A percentile compares a stretch with the other conserved stretches of the same genome.
Evolutionary conservation across 768 basidiomycete genomes (phyloP).

Genomic region (Ramaria sp.): DNA sequence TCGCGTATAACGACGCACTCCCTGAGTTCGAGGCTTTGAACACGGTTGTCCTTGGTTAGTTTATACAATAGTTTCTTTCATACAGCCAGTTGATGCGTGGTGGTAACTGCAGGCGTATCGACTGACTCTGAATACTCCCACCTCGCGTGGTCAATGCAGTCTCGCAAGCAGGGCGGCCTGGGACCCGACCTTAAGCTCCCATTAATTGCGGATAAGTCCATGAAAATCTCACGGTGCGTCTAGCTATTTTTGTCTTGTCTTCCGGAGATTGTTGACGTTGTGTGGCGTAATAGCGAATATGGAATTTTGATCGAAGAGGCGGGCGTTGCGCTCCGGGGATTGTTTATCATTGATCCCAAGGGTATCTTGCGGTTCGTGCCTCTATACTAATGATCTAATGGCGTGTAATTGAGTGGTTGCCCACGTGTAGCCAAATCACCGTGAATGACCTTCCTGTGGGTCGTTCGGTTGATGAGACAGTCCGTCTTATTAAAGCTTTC

Average conservation of each 20-base stretch:
- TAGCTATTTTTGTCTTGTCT: slow-evolving; percentile 12
- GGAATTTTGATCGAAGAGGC: slow-evolving; percentile 83
- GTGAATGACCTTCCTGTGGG: slow-evolving; percentile 91
- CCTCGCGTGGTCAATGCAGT: slow-evolving; percentile 75
- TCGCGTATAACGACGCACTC: slow-evolving; percentile 88
- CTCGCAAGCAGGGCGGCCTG: slow-evolving; percentile 79
- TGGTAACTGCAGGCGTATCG: slow-evolving; percentile 46
- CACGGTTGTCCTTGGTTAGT: slow-evolving; percentile 65
- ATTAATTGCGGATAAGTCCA: slow-evolving; percentile 68
- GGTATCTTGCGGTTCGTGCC: slow-evolving; percentile 47
- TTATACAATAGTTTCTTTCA: background rate
- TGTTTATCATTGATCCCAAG: slow-evolving; percentile 82
- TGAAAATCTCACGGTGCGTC: slow-evolving; percentile 53
- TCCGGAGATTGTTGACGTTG: background rate
- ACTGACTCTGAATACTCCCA: slow-evolving; percentile 88
- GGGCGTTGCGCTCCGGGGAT: slow-evolving; percentile 78
- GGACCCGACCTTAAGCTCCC: slow-evolving; percentile 83
- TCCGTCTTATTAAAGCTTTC: slow-evolving; percentile 89
- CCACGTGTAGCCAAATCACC: slow-evolving; percentile 56
- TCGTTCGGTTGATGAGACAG: slow-evolving; percentile 88
- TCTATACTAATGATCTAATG: background rate
- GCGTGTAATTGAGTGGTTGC: background rate
- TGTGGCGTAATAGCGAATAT: slow-evolving; percentile 41
- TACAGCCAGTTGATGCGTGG: background rate
- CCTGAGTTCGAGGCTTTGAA: slow-evolving; percentile 61